Conservation (phyloP, 176 grass and related monocot species). For the Dactylis glomerata region DNA sequence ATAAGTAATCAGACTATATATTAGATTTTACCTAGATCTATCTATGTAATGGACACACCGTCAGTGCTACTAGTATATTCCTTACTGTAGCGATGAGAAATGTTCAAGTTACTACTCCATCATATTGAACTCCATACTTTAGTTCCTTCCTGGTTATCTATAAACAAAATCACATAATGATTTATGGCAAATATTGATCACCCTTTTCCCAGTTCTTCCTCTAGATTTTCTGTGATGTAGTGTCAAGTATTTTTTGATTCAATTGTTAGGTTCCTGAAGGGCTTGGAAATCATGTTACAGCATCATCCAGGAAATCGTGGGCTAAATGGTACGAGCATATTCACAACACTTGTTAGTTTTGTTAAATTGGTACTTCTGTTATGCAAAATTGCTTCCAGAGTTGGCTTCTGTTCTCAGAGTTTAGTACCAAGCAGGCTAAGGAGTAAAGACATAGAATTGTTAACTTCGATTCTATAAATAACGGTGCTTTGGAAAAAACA, state of each 20-base stretch:
- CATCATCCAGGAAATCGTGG: slow-evolving; percentile 6
- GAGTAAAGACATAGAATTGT: background rate
- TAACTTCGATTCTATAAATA: too few species aligned
- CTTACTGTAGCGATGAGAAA: background rate
- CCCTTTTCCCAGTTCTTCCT: background rate
- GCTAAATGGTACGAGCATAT: background rate
- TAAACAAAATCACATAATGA: background rate
- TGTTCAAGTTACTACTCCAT: background rate
- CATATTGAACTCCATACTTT: background rate
- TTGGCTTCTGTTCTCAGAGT: background rate
- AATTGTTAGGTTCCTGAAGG: slow-evolving; percentile 14
- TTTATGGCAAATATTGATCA: background rate
- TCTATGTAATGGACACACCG: background rate
- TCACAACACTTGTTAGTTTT: background rate
- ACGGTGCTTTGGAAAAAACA: background rate
- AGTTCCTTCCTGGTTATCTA: background rate
- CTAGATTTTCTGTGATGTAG: background rate
- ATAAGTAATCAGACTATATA: background rate
- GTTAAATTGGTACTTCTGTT: background rate
- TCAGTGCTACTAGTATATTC: background rate
- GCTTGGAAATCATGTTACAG: slow-evolving; percentile 2
- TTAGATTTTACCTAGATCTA: background rate
- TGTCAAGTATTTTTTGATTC: background rate
- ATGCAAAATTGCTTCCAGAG: background rate
- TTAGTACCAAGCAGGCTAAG: background rate